phyloP scores from a whole-genome alignment of 257 asterid species.

The Solanum etuberosum region DNA sequence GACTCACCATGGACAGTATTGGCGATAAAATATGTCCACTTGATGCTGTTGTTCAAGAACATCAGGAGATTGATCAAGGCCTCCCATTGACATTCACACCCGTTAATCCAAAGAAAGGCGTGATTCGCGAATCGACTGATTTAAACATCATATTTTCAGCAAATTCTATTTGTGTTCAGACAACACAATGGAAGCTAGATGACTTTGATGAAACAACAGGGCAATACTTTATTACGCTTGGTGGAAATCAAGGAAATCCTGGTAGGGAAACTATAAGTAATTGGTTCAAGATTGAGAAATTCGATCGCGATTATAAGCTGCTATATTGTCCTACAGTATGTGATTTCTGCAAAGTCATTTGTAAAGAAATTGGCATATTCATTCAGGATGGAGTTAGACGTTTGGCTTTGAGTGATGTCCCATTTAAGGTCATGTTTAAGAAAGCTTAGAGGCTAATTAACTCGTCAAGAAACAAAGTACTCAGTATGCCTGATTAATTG shows the following conservation, averaged over 20 bases:
- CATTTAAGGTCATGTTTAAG: slow-evolving; percentile 11
- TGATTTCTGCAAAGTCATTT: slow-evolving; percentile 29
- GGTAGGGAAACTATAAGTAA: slow-evolving; percentile 31
- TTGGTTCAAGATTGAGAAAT: slow-evolving; percentile 48
- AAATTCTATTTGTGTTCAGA: slow-evolving; percentile 19
- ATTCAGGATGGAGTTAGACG: slow-evolving; percentile 34
- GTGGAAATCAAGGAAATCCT: slow-evolving; percentile 46
- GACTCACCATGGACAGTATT: slow-evolving; percentile 29
- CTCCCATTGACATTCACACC: slow-evolving; percentile 37
- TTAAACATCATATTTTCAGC: slow-evolving; percentile 36
- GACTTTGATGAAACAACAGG: slow-evolving; percentile 10
- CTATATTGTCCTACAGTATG: slow-evolving; percentile 44
- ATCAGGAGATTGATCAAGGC: slow-evolving; percentile 19
- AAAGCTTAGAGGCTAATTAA: background rate
- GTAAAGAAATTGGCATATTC: slow-evolving; percentile 35
- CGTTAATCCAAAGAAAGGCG: slow-evolving; percentile 14
- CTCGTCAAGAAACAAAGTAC: background rate
- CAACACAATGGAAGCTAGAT: slow-evolving; percentile 34
- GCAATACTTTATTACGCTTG: slow-evolving; percentile 15
- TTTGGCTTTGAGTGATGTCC: slow-evolving; percentile 13
- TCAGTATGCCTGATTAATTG: background rate
- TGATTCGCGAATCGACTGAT: slow-evolving; percentile 32
- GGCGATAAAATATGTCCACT: slow-evolving; percentile 30
- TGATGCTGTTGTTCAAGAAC: slow-evolving; percentile 34
- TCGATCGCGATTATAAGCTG: slow-evolving; percentile 29